Conservation (phyloP, 805 yeast genomes). For the Osmozyma mogii region DNA sequence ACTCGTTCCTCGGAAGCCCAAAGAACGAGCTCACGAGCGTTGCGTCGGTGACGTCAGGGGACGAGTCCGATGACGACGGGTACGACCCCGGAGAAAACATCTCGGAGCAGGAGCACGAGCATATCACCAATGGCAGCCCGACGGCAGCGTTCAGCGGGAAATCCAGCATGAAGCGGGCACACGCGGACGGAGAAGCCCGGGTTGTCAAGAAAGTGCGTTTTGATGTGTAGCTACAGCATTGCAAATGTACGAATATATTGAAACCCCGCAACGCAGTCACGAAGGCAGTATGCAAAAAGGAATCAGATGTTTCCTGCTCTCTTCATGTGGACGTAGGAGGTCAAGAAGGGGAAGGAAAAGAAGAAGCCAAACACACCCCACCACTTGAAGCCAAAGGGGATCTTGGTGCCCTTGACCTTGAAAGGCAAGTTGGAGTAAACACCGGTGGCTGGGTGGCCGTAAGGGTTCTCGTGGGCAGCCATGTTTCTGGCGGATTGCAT, state of each 20-base stretch:
- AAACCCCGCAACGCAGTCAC: neutral
- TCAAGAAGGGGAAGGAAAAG: slow-evolving; percentile 61
- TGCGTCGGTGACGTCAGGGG: slow-evolving; percentile 1
- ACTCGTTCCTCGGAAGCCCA: slow-evolving; percentile 10
- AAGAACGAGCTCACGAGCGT: slow-evolving; percentile 9
- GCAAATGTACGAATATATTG: neutral
- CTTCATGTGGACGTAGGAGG: slow-evolving; percentile 74
- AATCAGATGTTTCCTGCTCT: slow-evolving; percentile 61
- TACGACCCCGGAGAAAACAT: slow-evolving; percentile 15
- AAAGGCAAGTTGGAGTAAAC: slow-evolving; percentile 90
- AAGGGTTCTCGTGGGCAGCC: slow-evolving; percentile 22
- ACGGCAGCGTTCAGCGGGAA: slow-evolving; percentile 4
- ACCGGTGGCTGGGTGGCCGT: slow-evolving; percentile 45
- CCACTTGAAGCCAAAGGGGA: slow-evolving; percentile 80
- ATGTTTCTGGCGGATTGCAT: slow-evolving; percentile 36
- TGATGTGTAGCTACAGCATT: slow-evolving; percentile 7
- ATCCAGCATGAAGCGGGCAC: slow-evolving; percentile 19
- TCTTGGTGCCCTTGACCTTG: slow-evolving; percentile 86
- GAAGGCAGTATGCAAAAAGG: no score
- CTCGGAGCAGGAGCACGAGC: slow-evolving; percentile 3
- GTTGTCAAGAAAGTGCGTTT: slow-evolving; percentile 27
- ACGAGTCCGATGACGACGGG: slow-evolving; percentile 14
- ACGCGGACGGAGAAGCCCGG: slow-evolving; percentile 7
- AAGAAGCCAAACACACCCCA: slow-evolving; percentile 55
- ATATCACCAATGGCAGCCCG: slow-evolving; percentile 9